Evolutionary conservation across 495 filamentous ascomycete genomes (phyloP).

Genomic region (Talaromyces wortmannii): DNA sequence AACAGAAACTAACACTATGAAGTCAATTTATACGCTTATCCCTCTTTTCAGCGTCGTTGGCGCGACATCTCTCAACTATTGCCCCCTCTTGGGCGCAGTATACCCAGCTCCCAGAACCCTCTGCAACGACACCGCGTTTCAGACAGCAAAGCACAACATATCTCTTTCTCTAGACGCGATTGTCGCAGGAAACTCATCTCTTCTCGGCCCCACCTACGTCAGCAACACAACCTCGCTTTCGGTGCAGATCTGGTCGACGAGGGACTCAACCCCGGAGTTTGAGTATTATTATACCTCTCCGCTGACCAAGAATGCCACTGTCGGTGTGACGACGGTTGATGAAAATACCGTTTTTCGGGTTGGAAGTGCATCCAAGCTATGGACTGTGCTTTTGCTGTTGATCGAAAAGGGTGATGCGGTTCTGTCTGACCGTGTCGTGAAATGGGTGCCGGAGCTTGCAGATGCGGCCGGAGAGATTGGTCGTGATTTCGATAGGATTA

Average conservation of each 20-base stretch:
- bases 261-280: slow-evolving; percentile 23
- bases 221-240: slow-evolving; percentile 39
- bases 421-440: slow-evolving; percentile 31
- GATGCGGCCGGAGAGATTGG: slow-evolving; percentile 6
- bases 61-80: slow-evolving; percentile 8
- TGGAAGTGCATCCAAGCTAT: slow-evolving; percentile 43
- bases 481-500: slow-evolving; percentile 19
- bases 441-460: slow-evolving; percentile 48
- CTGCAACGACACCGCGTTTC: slow-evolving; percentile 4
- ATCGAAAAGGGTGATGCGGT: slow-evolving; percentile 31
- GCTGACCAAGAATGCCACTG: slow-evolving; percentile 15
- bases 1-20: background rate
- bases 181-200: background rate
- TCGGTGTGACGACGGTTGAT: slow-evolving; percentile 29
- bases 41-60: background rate
- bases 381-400: slow-evolving; percentile 39
- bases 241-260: slow-evolving; percentile 37
- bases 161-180: slow-evolving; percentile 13
- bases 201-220: slow-evolving; percentile 9
- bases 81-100: slow-evolving; percentile 40
- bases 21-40: background rate
- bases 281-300: slow-evolving; percentile 38
- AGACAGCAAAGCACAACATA: slow-evolving; percentile 20
- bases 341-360: slow-evolving; percentile 43
- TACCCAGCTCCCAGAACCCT: slow-evolving; percentile 33